Percentiles rank a stretch among this genome's conserved stretches.
Evolutionary conservation across 495 filamentous ascomycete species (phyloP).

Genomic region (Podospora bellae-mahoneyi): DNA sequence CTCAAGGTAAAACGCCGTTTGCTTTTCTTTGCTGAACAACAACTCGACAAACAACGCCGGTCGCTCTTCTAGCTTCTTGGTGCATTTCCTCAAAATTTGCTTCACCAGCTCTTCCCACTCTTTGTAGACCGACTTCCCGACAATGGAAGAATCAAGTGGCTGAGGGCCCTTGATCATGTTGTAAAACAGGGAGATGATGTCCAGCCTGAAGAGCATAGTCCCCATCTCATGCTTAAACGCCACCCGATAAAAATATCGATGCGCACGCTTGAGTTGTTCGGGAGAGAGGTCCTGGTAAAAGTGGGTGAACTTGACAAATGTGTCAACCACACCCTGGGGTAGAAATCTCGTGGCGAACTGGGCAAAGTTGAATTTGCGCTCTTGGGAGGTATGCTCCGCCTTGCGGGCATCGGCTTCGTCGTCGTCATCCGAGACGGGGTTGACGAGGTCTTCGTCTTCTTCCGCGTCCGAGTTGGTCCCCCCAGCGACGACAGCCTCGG

Average conservation of each 20-base stretch:
- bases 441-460: conserved; percentile 45
- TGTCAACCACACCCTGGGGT: conserved; percentile 80
- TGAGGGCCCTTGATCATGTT: conserved; percentile 90
- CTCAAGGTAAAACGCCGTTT: conserved; percentile 80
- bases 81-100: conserved; percentile 70
- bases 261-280: conserved; percentile 83
- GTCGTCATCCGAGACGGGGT: conserved; percentile 70
- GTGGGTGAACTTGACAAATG: conserved; percentile 74
- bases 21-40: conserved; percentile 88
- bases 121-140: conserved; percentile 54
- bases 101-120: conserved; percentile 91
- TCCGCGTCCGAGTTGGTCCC: conserved; percentile 26
- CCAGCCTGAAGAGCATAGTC: conserved; percentile 82
- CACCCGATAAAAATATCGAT: conserved; percentile 91
- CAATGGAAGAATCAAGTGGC: conserved; percentile 59
- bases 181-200: conserved; percentile 84
- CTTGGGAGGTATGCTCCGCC: conserved; percentile 64
- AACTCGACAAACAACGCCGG: conserved; percentile 83
- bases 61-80: conserved; percentile 76
- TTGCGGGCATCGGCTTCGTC: conserved; percentile 75
- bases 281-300: conserved; percentile 79
- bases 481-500: conserved; percentile 23
- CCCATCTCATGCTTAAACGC: conserved; percentile 92
- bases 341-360: conserved; percentile 78
- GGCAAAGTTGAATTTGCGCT: conserved; percentile 92